Base-by-base conservation (phyloP, 441 rosid genomes). In the Rhodomyrtus psidioides region DNA sequence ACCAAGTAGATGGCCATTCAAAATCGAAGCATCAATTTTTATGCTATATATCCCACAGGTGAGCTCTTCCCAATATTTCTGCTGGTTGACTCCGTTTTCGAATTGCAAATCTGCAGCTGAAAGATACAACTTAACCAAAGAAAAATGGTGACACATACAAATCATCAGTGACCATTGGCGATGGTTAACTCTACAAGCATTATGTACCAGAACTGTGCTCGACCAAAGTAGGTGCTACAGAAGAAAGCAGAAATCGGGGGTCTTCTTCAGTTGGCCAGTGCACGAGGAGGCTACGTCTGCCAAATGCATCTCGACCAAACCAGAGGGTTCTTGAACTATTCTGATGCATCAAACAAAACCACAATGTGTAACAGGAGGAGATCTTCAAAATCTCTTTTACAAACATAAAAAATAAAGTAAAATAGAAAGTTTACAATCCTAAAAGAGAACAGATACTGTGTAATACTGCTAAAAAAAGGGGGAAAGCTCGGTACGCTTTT, bases 271-370 rank as follows among this genome's bases (percentile, higher is more conserved):
- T 93, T 56, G 98, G 98, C 98, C 97, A 94, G 87, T 94, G 98
- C 89, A 95, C 96, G 88, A 97, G 96, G 28, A 96, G 95, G 87
- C 99, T 95, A 88, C 98, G 91, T 87, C 98, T 89, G 76, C 98
- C 97, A 88, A 95, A 93, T 39, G 96, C 97, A 93, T 95, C 98
- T 83, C 94, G 91, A 90, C 97, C 98, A 91, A 97, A 97, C 98
- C 98, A 97, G 53, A 95, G n/a, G 21, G 96, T 95, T 90, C 89
- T 93, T 75, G 98, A 93, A 90, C 91, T 90, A 90, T 91, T 91
- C 99, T 96, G 86, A 70, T 46, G 51, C 76, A 55, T 17, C 53
- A 53, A 81, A 83, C 9, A 16, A 62, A 76, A 49, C 88, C 53
- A 76, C 85, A 81, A 82, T 24, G 60, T 1, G 59, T 10, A 39